Base-by-base conservation (phyloP, 2,329 filamentous ascomycete species). In the Diaporthe capsici region DNA sequence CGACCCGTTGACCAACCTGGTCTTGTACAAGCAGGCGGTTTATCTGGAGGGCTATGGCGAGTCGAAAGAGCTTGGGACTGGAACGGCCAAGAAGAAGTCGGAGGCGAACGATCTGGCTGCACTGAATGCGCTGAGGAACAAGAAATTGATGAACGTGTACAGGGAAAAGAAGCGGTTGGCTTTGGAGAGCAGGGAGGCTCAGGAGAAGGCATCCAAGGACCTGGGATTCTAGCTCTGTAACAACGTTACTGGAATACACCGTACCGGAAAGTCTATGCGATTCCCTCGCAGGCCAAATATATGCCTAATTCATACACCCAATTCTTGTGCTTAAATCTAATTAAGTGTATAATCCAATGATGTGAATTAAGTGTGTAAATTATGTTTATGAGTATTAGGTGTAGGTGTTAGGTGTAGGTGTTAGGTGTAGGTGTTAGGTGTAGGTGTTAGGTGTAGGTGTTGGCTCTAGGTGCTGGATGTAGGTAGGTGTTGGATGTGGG, bases 1-100 rank as follows among this genome's bases (percentile, higher is more conserved):
- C 80, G 88, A 92, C 78, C 89, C 86, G 79, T 84, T 87, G 60
- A 85, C 83, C 20, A 89, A 88, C 1, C 82, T 92, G 39, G 88
- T 90, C 25, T 83, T 92, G 37, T 94, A 90, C 81, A 90, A 88
- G 3, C 88, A 95, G 1, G 92, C 89, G 0, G 88, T 91, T 0
- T 94, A 91, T 79, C 84, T 95, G 39, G 89, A 91, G 28, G 94
- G 93, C 0, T 94, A 92, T 87, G 94, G 93, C 6, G 91, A 93
- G 82, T 88, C 87, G 44, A 85, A 90, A 67, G 84, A 90, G 74
- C 83, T 96, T 8, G 94, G 92, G 0, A 87, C 86, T 60, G 94
- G 93, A 0, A 89, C 88, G 44, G 94, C 90, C 1, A 84, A 91
- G 77, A 91, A 89, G 73, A 95, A 95, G 84, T 91, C 90, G 74